Evolutionary conservation across 129 eudicot genomes (phyloP).

Genomic region (Chrysanthemum makinoi): DNA sequence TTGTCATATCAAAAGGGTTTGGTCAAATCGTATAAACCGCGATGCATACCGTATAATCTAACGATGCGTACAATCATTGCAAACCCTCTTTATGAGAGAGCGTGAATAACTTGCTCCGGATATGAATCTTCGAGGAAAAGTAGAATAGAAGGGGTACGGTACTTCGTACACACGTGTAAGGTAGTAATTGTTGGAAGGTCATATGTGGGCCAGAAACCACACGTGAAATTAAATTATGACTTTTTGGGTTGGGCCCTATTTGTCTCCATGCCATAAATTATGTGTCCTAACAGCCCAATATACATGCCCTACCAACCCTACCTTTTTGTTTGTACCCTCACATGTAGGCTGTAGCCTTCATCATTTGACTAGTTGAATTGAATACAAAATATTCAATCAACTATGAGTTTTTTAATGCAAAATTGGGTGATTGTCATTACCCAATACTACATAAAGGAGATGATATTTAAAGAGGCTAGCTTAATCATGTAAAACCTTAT

Average conservation of each 20-base stretch:
- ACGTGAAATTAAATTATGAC: slow-evolving; percentile 33
- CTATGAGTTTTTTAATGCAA: neutral
- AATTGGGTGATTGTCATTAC: neutral
- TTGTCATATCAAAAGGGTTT: no score
- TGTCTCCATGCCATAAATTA: slow-evolving; percentile 22
- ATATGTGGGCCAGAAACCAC: slow-evolving; percentile 26
- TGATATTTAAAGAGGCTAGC: no score
- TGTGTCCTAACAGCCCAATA: slow-evolving; percentile 22
- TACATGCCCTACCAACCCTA: neutral
- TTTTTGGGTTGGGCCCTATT: slow-evolving; percentile 32
- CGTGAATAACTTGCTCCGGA: no score
- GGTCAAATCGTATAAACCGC: no score
- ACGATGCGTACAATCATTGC: no score
- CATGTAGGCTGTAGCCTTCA: no score
- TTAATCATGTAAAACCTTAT: no score
- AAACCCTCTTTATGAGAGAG: no score
- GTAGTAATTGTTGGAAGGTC: neutral
- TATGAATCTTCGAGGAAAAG: neutral
- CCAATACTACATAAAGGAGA: no score
- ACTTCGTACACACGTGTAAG: slow-evolving; percentile 22
- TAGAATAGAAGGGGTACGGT: neutral
- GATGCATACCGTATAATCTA: no score
- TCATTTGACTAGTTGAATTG: slow-evolving; percentile 10
- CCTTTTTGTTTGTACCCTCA: neutral
- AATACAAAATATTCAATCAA: neutral